Percentiles rank a stretch among this genome's conserved stretches.
phyloP scores from a whole-genome alignment of 148 eudicot species.

The Chenopodium formosanum region DNA sequence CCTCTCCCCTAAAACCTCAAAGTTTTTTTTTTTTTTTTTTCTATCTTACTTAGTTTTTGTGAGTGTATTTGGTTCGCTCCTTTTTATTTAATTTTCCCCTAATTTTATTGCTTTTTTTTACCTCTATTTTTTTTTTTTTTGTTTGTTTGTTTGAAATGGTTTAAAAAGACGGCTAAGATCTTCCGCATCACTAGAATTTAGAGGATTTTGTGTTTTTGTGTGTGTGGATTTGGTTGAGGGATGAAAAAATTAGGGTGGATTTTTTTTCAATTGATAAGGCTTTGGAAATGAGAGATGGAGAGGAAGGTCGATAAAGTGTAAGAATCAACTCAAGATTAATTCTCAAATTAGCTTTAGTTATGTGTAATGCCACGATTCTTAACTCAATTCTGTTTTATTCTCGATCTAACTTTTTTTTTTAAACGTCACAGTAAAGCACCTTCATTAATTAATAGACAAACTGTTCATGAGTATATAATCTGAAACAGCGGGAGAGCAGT shows the following conservation, averaged over 20 bases:
- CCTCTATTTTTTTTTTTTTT: neutral
- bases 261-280: neutral
- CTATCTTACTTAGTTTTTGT: neutral
- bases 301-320: too few relatives aligned
- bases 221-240: neutral
- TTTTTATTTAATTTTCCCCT: neutral
- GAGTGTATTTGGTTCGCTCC: neutral
- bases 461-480: too few relatives aligned
- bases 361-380: too few relatives aligned
- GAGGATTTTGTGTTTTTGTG: neutral
- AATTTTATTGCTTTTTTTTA: neutral
- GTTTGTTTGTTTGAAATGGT: neutral
- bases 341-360: too few relatives aligned
- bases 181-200: neutral
- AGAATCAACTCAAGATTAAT: too few relatives aligned
- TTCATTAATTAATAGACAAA: too few relatives aligned
- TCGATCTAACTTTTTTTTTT: too few relatives aligned
- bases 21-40: too few relatives aligned
- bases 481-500: too few relatives aligned
- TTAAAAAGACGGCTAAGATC: slow-evolving; percentile 1
- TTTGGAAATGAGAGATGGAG: too few relatives aligned
- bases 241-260: neutral
- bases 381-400: too few relatives aligned
- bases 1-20: neutral
- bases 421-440: too few relatives aligned